Conservation (phyloP, 176 grass and related monocot species). For the Zea mays region DNA sequence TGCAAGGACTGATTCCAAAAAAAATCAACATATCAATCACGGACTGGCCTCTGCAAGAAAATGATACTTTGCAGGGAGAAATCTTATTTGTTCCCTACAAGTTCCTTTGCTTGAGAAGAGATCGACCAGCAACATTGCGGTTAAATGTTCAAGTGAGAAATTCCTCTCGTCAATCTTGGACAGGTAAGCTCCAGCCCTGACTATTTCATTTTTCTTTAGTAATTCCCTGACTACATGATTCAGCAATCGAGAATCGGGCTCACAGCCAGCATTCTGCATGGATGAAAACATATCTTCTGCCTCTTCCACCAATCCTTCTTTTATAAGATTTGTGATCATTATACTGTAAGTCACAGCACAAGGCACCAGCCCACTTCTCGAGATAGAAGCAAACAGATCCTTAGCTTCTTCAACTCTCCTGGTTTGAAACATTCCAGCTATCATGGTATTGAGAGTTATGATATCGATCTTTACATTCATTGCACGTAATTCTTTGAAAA, state of each 20-base stretch:
- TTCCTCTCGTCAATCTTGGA: conserved; percentile 12
- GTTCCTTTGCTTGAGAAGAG: background rate
- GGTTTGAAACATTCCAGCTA: conserved; percentile 1
- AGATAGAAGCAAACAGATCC: background rate
- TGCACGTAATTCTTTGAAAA: too few relatives aligned
- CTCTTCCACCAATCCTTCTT: conserved; percentile 17
- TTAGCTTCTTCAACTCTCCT: conserved; percentile 11
- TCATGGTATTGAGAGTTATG: too few relatives aligned
- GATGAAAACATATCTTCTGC: background rate
- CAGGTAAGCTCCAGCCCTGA: background rate
- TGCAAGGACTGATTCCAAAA: too few relatives aligned
- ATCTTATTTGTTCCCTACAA: background rate
- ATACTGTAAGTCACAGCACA: background rate
- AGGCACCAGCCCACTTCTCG: background rate
- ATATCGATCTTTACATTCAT: too few relatives aligned
- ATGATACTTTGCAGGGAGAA: conserved; percentile 19
- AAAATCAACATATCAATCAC: too few relatives aligned
- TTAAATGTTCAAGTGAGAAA: background rate
- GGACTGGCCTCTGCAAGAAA: too few relatives aligned
- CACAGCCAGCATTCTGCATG: conserved; percentile 7
- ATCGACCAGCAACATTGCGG: background rate
- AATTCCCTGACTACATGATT: background rate
- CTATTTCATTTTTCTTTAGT: background rate
- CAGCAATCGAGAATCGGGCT: background rate
- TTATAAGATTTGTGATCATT: conserved; percentile 27